phyloP scores from a whole-genome alignment of 345 rosid species.

The Luvunga scandens region DNA sequence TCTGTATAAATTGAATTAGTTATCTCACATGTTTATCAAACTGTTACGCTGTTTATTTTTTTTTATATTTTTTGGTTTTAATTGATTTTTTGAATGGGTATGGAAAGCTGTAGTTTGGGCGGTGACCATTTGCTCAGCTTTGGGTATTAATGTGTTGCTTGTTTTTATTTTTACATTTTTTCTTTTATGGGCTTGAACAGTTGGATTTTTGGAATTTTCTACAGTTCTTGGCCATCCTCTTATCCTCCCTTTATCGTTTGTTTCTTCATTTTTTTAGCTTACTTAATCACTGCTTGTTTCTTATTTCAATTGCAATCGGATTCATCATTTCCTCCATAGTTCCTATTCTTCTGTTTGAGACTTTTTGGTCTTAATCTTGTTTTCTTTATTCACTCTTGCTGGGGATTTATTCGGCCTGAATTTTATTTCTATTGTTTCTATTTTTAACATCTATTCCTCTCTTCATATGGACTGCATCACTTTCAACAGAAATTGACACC shows the following conservation, averaged over 20 bases:
- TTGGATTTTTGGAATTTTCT: conserved; percentile 22
- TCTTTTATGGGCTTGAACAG: neutral
- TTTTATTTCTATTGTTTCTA: neutral
- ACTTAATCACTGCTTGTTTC: conserved; percentile 10
- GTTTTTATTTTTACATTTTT: neutral
- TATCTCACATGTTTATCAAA: neutral
- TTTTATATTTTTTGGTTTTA: neutral
- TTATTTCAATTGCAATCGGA: neutral
- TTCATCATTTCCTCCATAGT: neutral
- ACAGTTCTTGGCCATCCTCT: conserved; percentile 21
- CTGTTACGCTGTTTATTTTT: neutral
- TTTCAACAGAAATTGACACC: neutral
- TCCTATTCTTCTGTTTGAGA: conserved; percentile 6
- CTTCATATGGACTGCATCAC: neutral
- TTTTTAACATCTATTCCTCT: neutral
- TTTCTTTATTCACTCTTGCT: neutral
- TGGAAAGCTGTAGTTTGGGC: neutral
- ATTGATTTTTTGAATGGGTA: neutral
- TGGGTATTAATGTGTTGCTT: neutral
- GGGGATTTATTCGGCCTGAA: neutral
- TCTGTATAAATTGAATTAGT: neutral
- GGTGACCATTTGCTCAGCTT: conserved; percentile 1
- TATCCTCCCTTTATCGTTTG: conserved; percentile 30
- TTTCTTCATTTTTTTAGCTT: conserved; percentile 15
- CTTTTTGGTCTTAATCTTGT: neutral